Evolutionary conservation across 2,329 filamentous ascomycete genomes (phyloP), one percentile per base, ranked within the genome.

Genomic region (Tolypocladium sp.): DNA sequence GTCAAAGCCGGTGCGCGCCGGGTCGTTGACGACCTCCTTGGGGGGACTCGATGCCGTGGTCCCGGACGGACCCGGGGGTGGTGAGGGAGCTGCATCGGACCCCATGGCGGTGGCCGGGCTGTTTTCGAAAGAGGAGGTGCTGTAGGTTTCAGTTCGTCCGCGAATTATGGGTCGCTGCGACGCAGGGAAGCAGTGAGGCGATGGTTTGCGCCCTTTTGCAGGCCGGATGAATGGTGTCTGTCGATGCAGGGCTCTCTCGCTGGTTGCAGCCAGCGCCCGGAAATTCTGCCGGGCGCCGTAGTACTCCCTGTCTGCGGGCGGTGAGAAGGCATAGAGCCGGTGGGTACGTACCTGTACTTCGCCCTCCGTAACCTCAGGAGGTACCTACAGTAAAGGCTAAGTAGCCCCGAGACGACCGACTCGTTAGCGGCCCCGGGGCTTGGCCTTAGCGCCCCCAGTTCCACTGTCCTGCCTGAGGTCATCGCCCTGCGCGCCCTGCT

Each of bases 1-100:
- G 73, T 86, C 82, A 77, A 87, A 87, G 64, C 84, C 83, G 27
- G 84, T 87, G 63, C 81, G 78, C 60, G 77, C 71, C 49, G 84
- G 83, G 72, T 87, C 82, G 72, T 87, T 87, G 64, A 76, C 66
- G 65, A 82, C 73, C 69, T 77, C 70, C 61, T 67, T 69, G 30
- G 46, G 22, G 12, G 56, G n/a, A 3, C 52, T 55, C 57, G 63
- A 56, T 33, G 59, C 15, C 7, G 58, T 40, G 25, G 59, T 20
- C 33, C 57, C 54, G 57, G 58, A 46, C 33, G 63, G 58, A 22
- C 60, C 58, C 54, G 60, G 60, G 57, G 68, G 60, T 56, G 63
- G 58, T 40, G 59, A 54, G 35, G 60, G 61, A n/a, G 63, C 55
- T 52, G 66, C 46, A 56, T 57, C 51, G 63, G 55, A 53, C 12